Percentiles rank a stretch among this genome's conserved stretches.
Evolutionary conservation across 2,329 filamentous ascomycete species (phyloP).

Genomic region (Rosellinia necatrix): DNA sequence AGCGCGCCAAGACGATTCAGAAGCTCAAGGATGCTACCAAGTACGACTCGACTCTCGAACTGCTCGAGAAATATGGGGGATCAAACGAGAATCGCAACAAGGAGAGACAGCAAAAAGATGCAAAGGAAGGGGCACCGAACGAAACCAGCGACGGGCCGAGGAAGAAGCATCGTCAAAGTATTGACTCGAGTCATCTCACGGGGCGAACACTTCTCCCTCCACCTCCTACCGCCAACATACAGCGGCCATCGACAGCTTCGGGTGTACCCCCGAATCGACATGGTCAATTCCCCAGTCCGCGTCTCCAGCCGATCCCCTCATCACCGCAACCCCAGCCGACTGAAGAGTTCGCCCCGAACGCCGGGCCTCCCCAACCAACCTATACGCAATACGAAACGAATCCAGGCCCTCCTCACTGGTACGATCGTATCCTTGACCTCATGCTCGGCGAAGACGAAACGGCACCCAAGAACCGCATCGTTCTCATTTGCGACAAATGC

Average conservation of each 20-base stretch:
- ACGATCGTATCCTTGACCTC: conserved; percentile 89
- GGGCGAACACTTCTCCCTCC: conserved; percentile 57
- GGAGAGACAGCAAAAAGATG: conserved; percentile 36
- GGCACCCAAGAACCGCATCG: conserved; percentile 86
- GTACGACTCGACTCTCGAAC: conserved; percentile 90
- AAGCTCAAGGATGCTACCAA: conserved; percentile 94
- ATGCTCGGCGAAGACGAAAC: conserved; percentile 95
- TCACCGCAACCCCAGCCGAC: conserved; percentile 33
- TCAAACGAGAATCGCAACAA: conserved; percentile 55
- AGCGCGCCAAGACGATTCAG: conserved; percentile 86
- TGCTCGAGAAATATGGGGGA: conserved; percentile 92
- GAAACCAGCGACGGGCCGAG: conserved; percentile 32
- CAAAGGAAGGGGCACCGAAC: conserved; percentile 27
- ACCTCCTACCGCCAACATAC: conserved; percentile 68
- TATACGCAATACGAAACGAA: conserved; percentile 43
- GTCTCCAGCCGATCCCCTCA: conserved; percentile 32
- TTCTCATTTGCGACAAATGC: conserved; percentile 81
- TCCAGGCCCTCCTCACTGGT: conserved; percentile 70
- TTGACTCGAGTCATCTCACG: conserved; percentile 31
- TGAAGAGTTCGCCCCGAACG: conserved; percentile 38
- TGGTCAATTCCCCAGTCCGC: conserved; percentile 22
- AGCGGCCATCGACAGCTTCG: conserved; percentile 44
- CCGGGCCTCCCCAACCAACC: conserved; percentile 33
- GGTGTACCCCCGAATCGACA: conserved; percentile 39
- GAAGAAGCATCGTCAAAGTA: conserved; percentile 39